phyloP scores from a whole-genome alignment of 2,329 filamentous ascomycete species.

The Lachnellula willkommii region DNA sequence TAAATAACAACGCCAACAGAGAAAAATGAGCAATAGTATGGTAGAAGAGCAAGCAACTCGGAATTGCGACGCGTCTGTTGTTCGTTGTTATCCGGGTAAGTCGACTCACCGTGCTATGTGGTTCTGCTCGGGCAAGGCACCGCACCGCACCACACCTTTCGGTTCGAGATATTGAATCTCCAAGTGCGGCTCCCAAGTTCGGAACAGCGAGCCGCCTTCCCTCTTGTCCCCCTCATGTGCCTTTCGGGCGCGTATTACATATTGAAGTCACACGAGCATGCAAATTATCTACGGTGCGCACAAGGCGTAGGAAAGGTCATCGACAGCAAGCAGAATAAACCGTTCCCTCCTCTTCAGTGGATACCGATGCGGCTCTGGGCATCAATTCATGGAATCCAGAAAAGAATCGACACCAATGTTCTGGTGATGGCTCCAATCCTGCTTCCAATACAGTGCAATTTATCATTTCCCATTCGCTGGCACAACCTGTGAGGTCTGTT shows the following conservation, averaged over 20 bases:
- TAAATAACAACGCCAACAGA: neutral
- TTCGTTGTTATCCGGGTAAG: neutral
- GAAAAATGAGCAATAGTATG: neutral
- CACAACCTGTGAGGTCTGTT: neutral
- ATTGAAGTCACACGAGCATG: conserved; percentile 25
- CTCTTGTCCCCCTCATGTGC: neutral
- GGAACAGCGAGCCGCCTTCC: neutral
- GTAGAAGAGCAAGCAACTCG: neutral
- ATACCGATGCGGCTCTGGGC: neutral
- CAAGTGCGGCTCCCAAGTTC: neutral
- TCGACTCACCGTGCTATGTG: neutral
- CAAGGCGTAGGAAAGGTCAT: conserved; percentile 6
- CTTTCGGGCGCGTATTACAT: conserved; percentile 13
- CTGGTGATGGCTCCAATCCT: neutral
- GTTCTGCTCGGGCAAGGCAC: neutral
- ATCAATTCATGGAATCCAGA: neutral
- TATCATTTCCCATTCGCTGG: neutral
- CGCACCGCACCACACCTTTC: neutral
- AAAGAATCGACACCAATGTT: neutral
- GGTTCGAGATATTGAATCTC: neutral
- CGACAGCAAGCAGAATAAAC: neutral
- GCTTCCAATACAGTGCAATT: neutral
- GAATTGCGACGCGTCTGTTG: no score
- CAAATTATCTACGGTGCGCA: conserved; percentile 26
- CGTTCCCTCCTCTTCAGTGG: neutral